phyloP scores from a whole-genome alignment of 2,329 filamentous ascomycete genomes.

The Botryotinia narcissicola region DNA sequence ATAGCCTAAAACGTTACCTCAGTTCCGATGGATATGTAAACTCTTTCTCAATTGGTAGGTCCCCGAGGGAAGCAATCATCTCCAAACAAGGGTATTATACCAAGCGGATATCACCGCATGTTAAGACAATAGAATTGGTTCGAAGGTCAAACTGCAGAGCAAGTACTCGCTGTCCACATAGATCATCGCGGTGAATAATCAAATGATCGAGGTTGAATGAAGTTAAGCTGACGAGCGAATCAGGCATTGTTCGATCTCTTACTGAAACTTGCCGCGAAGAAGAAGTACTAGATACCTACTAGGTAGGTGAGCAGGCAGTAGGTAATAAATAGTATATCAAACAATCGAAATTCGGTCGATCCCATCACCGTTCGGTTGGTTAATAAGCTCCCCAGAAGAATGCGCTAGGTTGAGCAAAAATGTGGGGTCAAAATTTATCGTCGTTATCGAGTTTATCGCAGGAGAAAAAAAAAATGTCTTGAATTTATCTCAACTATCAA shows the following conservation, averaged over 20 bases:
- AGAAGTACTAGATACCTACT: neutral
- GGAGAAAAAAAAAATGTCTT: constrained; percentile 1
- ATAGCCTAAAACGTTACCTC: neutral
- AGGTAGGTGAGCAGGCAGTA: neutral
- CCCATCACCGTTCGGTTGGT: neutral
- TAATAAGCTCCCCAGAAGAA: neutral
- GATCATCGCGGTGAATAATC: too few relatives aligned
- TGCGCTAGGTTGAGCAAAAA: neutral
- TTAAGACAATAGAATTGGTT: neutral
- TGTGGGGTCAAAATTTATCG: neutral
- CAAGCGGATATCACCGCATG: neutral
- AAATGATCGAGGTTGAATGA: neutral
- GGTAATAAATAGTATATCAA: neutral
- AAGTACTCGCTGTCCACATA: neutral
- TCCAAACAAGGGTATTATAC: neutral
- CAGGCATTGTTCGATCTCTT: neutral
- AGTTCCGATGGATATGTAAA: neutral
- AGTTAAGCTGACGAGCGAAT: too few relatives aligned
- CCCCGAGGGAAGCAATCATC: neutral
- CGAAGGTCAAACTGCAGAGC: neutral
- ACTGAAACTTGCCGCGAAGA: neutral
- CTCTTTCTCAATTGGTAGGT: too few relatives aligned
- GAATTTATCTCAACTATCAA: neutral
- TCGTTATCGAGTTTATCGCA: constrained; percentile 12
- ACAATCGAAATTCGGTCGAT: neutral